Conservation (phyloP, 2,329 filamentous ascomycete species). For the Fusarium torulosum region DNA sequence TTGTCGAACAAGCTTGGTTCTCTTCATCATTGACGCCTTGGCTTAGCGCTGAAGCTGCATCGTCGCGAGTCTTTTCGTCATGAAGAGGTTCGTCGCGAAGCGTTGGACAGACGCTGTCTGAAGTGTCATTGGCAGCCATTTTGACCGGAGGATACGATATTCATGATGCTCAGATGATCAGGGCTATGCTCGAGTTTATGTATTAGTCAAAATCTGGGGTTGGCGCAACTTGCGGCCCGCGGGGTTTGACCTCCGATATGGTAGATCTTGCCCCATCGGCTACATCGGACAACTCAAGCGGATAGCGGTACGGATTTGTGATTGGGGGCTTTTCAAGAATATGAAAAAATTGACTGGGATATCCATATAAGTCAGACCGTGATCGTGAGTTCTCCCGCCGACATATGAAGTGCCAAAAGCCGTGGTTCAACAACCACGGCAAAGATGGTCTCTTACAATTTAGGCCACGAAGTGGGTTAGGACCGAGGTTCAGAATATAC, state of each 20-base stretch:
- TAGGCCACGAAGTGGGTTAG: background rate
- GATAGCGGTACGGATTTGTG: background rate
- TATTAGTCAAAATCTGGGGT: constrained; percentile 6
- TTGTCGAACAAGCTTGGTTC: background rate
- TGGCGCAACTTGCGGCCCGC: constrained; percentile 17
- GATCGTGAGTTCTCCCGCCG: too few relatives aligned
- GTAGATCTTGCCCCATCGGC: constrained; percentile 1
- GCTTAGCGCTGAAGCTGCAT: constrained; percentile 16
- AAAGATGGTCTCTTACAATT: background rate
- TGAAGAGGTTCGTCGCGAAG: constrained; percentile 1
- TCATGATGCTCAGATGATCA: background rate
- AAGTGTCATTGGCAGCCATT: constrained; percentile 1
- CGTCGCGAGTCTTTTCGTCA: constrained; percentile 28
- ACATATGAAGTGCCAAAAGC: background rate
- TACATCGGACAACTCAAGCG: background rate
- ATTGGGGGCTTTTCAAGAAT: background rate
- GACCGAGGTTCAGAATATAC: background rate
- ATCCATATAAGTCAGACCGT: background rate
- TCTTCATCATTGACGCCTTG: constrained; percentile 4
- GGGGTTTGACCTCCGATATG: constrained; percentile 34
- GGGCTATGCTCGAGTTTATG: constrained; percentile 2
- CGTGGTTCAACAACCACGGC: too few relatives aligned
- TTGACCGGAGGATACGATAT: fast-evolving
- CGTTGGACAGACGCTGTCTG: constrained; percentile 29
- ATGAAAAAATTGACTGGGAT: background rate